Base-by-base conservation (phyloP, 176 grass and related monocot genomes). In the Areca catechu region DNA sequence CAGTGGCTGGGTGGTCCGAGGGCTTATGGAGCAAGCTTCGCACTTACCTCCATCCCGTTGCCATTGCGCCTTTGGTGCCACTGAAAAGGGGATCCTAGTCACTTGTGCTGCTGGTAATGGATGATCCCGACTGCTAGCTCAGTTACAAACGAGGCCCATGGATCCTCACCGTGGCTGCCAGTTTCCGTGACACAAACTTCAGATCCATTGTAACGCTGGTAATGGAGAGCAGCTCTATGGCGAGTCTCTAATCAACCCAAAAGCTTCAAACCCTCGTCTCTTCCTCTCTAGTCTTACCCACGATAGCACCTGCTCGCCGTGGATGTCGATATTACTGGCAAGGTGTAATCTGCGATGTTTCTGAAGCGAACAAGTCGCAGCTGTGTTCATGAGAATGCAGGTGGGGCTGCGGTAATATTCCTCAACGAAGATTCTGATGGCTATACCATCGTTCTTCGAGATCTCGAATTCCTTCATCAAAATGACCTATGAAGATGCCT, bases 91-190 rank as follows among this genome's bases (percentile, higher is more conserved):
- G 4, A 5, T 63, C 3, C 20, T 63, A 4, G 37, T 63, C 7
- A 22, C 19, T 3, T 63, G 60, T 18, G n/a, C 60, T 1, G 1
- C 75, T 22, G 2, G 74, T 76, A 55, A 94, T 73, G n/a, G 15
- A 18, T 0, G 80, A 84, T n/a, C 4, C 80, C 77, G 16, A 5
- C 0, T 5, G 17, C 4, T 2, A 14, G 14, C 5, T 34, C 76
- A 1, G 3, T 86, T 7, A 22, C 27, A 14, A 93, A 92, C 16
- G 65, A 49, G 1, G 76, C 0, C 89, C 83, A 1, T 87, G 89
- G 89, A 4, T 93, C 24, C 54, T 87, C 50, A 93, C 83, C 1
- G 83, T 87, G 1, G 89, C 50, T 1, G 84, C 84, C 4, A 79
- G 84, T n/a, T 57, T 57, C 25, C 4, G 58, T 54, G 62, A 71